Evolutionary conservation across 148 eudicot genomes (phyloP).

Genomic region (Vaccinium vitisidaea): DNA sequence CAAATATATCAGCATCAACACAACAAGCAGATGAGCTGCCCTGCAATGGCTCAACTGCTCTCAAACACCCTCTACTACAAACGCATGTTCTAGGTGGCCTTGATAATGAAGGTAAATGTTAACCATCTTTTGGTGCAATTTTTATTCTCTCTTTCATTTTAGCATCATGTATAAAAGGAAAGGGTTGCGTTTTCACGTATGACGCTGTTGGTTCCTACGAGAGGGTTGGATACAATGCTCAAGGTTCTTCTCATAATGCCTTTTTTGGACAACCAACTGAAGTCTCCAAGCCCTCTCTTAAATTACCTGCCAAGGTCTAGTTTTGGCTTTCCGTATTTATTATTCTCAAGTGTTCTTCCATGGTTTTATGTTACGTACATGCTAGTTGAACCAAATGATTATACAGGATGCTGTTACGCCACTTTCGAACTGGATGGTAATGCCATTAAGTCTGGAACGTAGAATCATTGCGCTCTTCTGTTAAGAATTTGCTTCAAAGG

Average conservation of each 20-base stretch:
- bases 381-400: neutral
- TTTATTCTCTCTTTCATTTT: neutral
- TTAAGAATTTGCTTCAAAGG: neutral
- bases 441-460: neutral
- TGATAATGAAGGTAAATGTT: constrained; percentile 65
- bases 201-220: constrained; percentile 99
- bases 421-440: constrained; percentile 20
- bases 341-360: neutral
- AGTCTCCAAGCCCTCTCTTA: constrained; percentile 92
- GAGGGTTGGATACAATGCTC: constrained; percentile 92
- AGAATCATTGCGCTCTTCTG: neutral
- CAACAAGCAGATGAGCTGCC: constrained; percentile 96
- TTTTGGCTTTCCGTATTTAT: neutral
- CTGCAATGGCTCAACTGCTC: constrained; percentile 97
- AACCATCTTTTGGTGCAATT: neutral
- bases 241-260: constrained; percentile 95
- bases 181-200: constrained; percentile 95
- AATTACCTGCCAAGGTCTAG: constrained; percentile 65
- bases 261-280: constrained; percentile 92
- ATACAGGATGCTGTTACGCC: constrained; percentile 89
- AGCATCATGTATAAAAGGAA: constrained; percentile 43
- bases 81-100: constrained; percentile 93
- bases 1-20: constrained; percentile 94
- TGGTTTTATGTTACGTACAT: neutral
- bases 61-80: constrained; percentile 94